Evolutionary conservation across 2,329 filamentous ascomycete genomes (phyloP).

Genomic region (Amauroascus niger): DNA sequence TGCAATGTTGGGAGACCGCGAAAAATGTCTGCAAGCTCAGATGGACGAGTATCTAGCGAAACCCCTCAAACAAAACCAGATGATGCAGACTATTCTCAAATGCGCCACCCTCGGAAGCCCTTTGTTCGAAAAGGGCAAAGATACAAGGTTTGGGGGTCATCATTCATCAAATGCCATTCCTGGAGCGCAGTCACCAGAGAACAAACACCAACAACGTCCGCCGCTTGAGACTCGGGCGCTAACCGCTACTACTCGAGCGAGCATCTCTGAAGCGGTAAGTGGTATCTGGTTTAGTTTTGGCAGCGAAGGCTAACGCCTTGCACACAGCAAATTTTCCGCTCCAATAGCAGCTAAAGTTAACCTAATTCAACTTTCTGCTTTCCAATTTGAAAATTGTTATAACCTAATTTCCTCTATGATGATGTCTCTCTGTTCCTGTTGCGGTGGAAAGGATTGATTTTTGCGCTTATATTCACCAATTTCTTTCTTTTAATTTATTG

Average conservation of each 20-base stretch:
- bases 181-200: slow-evolving; percentile 7
- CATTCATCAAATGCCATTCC: slow-evolving; percentile 3
- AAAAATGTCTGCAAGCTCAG: slow-evolving; percentile 96
- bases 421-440: slow-evolving; percentile 16
- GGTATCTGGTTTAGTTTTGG: neutral
- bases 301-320: neutral
- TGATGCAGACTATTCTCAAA: slow-evolving; percentile 95
- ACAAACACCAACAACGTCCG: slow-evolving; percentile 17
- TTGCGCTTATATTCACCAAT: slow-evolving; percentile 20
- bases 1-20: slow-evolving; percentile 95
- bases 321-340: slow-evolving; percentile 37
- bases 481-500: slow-evolving; percentile 16
- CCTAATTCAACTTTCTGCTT: neutral
- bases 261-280: slow-evolving; percentile 9
- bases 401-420: neutral
- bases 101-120: slow-evolving; percentile 73
- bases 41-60: slow-evolving; percentile 99
- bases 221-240: slow-evolving; percentile 48
- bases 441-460: slow-evolving; percentile 13
- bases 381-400: neutral
- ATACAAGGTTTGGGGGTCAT: slow-evolving; percentile 18
- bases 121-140: slow-evolving; percentile 36
- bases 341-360: slow-evolving; percentile 41
- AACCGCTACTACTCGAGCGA: slow-evolving; percentile 14
- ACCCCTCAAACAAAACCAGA: slow-evolving; percentile 88